A percentile compares a stretch with the other conserved stretches of the same genome.
Conservation (phyloP, 1,139 yeast genomes). For the Spathaspora jeffriesii region DNA sequence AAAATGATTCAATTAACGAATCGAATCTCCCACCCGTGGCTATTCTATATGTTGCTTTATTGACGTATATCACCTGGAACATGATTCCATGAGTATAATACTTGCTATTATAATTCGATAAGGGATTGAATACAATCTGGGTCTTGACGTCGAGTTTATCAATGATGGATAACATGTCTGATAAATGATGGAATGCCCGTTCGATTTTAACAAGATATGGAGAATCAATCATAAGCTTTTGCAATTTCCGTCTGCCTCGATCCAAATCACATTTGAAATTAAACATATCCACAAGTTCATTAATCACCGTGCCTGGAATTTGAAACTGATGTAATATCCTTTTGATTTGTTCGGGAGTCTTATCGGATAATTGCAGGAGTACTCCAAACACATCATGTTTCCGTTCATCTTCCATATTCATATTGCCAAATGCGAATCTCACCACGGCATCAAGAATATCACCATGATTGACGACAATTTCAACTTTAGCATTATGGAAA, state of each 20-base stretch:
- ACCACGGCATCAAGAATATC: conserved; percentile 71
- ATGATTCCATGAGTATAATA: conserved; percentile 81
- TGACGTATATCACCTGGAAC: conserved; percentile 73
- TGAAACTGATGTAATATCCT: conserved; percentile 65
- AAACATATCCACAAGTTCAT: conserved; percentile 73
- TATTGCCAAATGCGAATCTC: conserved; percentile 69
- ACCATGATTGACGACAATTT: conserved; percentile 75
- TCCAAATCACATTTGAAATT: conserved; percentile 73
- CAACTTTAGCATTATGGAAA: conserved; percentile 26
- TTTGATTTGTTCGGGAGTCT: conserved; percentile 65
- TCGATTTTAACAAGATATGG: conserved; percentile 65
- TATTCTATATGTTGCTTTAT: conserved; percentile 53
- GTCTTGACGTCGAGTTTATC: conserved; percentile 51
- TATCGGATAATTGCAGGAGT: conserved; percentile 76
- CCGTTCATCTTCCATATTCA: conserved; percentile 62
- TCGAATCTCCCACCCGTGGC: conserved; percentile 97
- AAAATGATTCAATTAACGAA: conserved; percentile 59
- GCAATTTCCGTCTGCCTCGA: conserved; percentile 60
- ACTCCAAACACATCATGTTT: conserved; percentile 66
- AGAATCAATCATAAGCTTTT: conserved; percentile 74
- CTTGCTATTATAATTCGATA: conserved; percentile 77
- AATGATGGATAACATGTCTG: conserved; percentile 54
- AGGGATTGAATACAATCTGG: conserved; percentile 55
- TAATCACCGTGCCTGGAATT: conserved; percentile 77
- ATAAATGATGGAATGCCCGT: conserved; percentile 59